Evolutionary conservation across 305 asterid species (phyloP), one percentile per base, ranked within the genome.

Genomic region (Coffea humblotiana): DNA sequence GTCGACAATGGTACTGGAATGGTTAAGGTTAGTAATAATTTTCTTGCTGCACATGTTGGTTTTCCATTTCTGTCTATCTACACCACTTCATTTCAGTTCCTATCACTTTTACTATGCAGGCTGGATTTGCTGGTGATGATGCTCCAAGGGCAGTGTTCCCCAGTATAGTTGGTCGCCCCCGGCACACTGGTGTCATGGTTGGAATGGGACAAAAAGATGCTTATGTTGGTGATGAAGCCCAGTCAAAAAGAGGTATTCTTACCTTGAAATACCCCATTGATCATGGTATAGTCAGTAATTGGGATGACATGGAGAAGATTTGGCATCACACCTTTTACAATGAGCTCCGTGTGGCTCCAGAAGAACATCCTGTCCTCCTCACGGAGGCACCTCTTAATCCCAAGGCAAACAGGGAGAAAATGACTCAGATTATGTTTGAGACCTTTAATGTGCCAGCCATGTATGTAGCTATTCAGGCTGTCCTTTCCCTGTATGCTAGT

Each of bases 281-380:
- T 32, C 89, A 86, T 69, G 89, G 87, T 15, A 86, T 83, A 51
- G 89, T 86, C 19, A 81, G 85, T 77, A 83, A 81, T 49, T 86
- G 89, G 89, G 85, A 83, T 86, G 89, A 86, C 61, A 86, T 86
- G 89, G 89, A 86, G 72, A 86, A 83, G 77, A 86, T 83, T 25
- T 86, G 87, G 89, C 89, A 83, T 78, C 89, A 86, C 61, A 86
- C 85, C 0, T 86, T 86, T 47, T 83, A 83, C 75, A 86, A 86
- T 52, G 89, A 86, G 78, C 89, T 86, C 16, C 89, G 87, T 61
- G 85, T 86, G 51, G 79, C 85, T 75, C 89, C 89, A 0, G 87
- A 86, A 47, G 89, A 86, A 70, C 89, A 83, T 70, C 75, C 89
- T 13, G 49, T 86, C 29, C 89, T 86, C 76, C 86, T 86, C 60